Percentiles rank a stretch among this genome's conserved stretches.
phyloP scores from a whole-genome alignment of 768 basidiomycete species.

The Podaxis sp. region DNA sequence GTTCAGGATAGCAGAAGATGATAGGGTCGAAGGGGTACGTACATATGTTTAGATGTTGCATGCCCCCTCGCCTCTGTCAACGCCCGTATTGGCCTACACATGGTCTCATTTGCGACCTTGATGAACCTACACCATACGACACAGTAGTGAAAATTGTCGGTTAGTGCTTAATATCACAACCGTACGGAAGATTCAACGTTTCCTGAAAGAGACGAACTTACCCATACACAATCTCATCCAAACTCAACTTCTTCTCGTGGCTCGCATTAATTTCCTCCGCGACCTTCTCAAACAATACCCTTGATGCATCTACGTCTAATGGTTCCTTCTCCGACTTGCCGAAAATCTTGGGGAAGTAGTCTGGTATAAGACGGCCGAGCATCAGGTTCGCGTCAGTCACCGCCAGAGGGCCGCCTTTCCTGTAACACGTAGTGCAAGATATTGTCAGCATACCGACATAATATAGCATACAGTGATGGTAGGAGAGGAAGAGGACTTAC shows the following conservation, averaged over 20 bases:
- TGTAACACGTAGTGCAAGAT: slow-evolving; percentile 25
- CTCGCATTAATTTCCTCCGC: slow-evolving; percentile 69
- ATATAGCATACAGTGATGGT: not conserved
- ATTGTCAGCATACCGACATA: too few species aligned
- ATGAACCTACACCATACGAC: slow-evolving; percentile 62
- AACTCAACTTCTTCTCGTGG: slow-evolving; percentile 53
- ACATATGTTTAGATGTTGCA: slow-evolving; percentile 75
- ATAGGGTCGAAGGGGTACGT: slow-evolving; percentile 17
- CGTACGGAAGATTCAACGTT: not conserved
- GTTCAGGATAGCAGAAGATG: not conserved
- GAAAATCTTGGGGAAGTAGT: slow-evolving; percentile 95
- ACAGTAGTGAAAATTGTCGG: too few species aligned
- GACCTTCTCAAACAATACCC: slow-evolving; percentile 64
- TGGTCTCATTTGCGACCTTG: slow-evolving; percentile 95
- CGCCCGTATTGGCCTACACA: slow-evolving; percentile 91
- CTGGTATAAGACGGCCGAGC: slow-evolving; percentile 84
- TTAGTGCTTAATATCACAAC: not conserved
- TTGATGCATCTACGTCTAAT: slow-evolving; percentile 73
- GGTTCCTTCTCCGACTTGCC: slow-evolving; percentile 86
- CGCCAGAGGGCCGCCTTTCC: slow-evolving; percentile 89
- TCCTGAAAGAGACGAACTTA: slow-evolving; percentile 31
- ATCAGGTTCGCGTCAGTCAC: slow-evolving; percentile 93
- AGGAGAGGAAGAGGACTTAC: slow-evolving; percentile 34
- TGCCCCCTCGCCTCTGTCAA: slow-evolving; percentile 89
- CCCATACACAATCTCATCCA: slow-evolving; percentile 93